Base-by-base conservation (phyloP, 495 filamentous ascomycete species). In the Rostrohypoxylon terebratum region DNA sequence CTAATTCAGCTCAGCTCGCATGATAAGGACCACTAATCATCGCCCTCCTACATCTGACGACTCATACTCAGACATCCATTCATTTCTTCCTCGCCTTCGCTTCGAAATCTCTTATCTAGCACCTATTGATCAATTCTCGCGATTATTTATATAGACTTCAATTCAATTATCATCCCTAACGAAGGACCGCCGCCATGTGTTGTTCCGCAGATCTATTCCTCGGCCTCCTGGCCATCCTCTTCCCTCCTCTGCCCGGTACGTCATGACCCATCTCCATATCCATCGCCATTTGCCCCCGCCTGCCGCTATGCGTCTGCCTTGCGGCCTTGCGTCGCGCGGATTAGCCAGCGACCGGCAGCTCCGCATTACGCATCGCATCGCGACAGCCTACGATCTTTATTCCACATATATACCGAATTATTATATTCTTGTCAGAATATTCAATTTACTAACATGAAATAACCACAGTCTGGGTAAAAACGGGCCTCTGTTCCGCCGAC, bases 391-490 rank as follows among this genome's bases (percentile, higher is more conserved):
- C 54, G 45, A 80, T 83, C 63, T 77, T 74, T 59, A 14, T 25
- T 9, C 13, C 60, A 50, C 47, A 25, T 50, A 9, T 48, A 21
- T 48, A 1, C 20, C n/a, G n/a, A n/a, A n/a, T n/a, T n/a, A n/a
- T n/a, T n/a, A n/a, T n/a, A n/a, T n/a, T n/a, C n/a, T n/a, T n/a
- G n/a, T 1, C 8, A 45, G 1, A 47, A 10, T 23, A 0, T 16
- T 3, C 40, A 13, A 7, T 14, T 50, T 57, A 42, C 42, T 25
- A 8, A 36, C 9, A 36, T 25, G 10, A 44, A 53, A 13, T 11
- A 63, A 68, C 69, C n/a, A 36, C n/a, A 97, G 95, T 98, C 72
- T 98, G 95, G 95, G 92, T 99, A 53, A 99, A 98, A 83, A 81
- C 89, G 78, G 96, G 96, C 72, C 87, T 99, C 82, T 99, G 96